Evolutionary conservation across 495 filamentous ascomycete species (phyloP).

Genomic region (Talaromyces wortmannii): DNA sequence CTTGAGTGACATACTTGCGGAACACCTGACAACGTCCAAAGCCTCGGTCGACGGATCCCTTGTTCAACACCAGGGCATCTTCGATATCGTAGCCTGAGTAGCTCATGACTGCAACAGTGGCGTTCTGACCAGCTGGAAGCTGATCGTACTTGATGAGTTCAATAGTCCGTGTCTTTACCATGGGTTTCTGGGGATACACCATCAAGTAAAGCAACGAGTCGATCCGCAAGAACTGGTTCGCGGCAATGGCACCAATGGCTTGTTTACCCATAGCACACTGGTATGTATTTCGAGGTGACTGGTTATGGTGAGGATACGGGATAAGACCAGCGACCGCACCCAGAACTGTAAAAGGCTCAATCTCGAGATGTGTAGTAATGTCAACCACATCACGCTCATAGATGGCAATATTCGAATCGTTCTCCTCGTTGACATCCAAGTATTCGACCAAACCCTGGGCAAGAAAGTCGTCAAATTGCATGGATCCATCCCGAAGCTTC

Average conservation of each 20-base stretch:
- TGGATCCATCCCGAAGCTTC: constrained; percentile 68
- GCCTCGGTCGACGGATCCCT: constrained; percentile 86
- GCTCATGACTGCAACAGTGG: constrained; percentile 96
- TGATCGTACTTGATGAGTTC: constrained; percentile 97
- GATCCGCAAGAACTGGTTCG: constrained; percentile 93
- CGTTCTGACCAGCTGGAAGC: constrained; percentile 92
- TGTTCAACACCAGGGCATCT: constrained; percentile 95
- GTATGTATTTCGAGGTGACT: constrained; percentile 97
- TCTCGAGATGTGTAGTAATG: constrained; percentile 87
- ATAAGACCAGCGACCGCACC: constrained; percentile 97
- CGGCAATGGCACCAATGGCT: constrained; percentile 95
- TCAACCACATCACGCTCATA: constrained; percentile 75
- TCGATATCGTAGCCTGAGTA: constrained; percentile 99
- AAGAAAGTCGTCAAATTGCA: constrained; percentile 90
- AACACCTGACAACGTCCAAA: constrained; percentile 97
- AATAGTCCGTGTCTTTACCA: constrained; percentile 95
- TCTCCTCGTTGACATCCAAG: constrained; percentile 96
- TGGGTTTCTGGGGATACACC: constrained; percentile 95
- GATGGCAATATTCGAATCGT: constrained; percentile 87
- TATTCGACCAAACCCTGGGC: constrained; percentile 87
- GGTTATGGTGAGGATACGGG: constrained; percentile 98
- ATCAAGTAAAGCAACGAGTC: constrained; percentile 93
- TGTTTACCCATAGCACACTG: constrained; percentile 99
- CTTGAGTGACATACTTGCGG: constrained; percentile 71
- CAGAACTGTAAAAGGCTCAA: constrained; percentile 95